Evolutionary conservation across 352 stramenopile species (phyloP).

Genomic region (Phytophthora uliginosa): DNA sequence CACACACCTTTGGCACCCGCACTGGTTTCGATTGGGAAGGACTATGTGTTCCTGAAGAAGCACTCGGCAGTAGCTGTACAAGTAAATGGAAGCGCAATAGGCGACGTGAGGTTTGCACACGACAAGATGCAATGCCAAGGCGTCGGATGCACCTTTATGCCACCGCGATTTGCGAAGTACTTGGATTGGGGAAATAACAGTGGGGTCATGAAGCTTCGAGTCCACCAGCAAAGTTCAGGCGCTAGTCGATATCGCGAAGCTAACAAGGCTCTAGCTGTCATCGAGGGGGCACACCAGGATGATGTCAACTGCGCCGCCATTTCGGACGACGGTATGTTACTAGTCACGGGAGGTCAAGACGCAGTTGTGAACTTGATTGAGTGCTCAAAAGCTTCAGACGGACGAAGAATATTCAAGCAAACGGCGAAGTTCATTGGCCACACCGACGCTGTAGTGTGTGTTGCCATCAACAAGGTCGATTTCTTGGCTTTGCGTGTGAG

Average conservation of each 20-base stretch:
- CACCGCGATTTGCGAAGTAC: slow-evolving; percentile 80
- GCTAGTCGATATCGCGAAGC: slow-evolving; percentile 61
- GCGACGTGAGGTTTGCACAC: slow-evolving; percentile 63
- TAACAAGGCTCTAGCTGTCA: slow-evolving; percentile 72
- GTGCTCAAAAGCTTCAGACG: slow-evolving; percentile 59
- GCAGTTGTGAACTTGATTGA: slow-evolving; percentile 81
- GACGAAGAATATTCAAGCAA: slow-evolving; percentile 76
- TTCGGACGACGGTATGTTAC: slow-evolving; percentile 63
- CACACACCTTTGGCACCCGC: slow-evolving; percentile 73
- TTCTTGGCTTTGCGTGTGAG: background rate
- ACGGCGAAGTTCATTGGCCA: slow-evolving; percentile 77
- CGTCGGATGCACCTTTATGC: slow-evolving; percentile 61
- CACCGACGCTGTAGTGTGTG: slow-evolving; percentile 62
- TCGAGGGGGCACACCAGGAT: slow-evolving; percentile 74
- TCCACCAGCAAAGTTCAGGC: slow-evolving; percentile 46
- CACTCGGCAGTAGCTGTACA: slow-evolving; percentile 35
- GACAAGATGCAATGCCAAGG: slow-evolving; percentile 76
- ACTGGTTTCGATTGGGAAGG: slow-evolving; percentile 79
- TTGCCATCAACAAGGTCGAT: slow-evolving; percentile 77
- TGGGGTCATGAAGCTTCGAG: slow-evolving; percentile 73
- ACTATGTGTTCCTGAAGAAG: slow-evolving; percentile 84
- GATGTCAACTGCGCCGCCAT: slow-evolving; percentile 66
- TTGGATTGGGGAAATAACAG: slow-evolving; percentile 66
- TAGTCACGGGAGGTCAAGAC: slow-evolving; percentile 78
- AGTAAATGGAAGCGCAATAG: slow-evolving; percentile 51